These are phyloP conservation scores for Komagataea norvegica DNA, from an alignment of 1,139 yeast genomes.

Conservation along the genomic window DNA sequence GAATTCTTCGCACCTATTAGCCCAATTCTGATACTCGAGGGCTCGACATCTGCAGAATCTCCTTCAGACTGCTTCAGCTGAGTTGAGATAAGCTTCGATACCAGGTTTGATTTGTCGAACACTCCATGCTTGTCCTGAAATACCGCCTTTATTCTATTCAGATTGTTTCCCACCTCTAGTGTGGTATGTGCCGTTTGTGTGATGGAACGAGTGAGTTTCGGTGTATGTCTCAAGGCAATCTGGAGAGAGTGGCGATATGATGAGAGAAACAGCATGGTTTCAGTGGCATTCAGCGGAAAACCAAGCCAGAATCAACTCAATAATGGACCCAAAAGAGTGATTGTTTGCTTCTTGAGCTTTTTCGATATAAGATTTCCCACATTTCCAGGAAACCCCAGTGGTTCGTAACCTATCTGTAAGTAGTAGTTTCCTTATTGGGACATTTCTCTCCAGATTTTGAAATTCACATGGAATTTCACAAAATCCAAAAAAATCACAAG, in stretches of 20 bases:
- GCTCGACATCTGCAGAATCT: conserved; percentile 5
- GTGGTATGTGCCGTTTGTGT: neutral
- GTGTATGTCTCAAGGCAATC: too few species aligned
- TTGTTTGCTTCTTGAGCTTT: too few species aligned
- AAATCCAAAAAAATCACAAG: neutral
- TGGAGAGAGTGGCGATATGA: too few species aligned
- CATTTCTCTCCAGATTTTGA: neutral
- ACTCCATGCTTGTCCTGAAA: conserved; percentile 21
- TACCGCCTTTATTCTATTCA: neutral
- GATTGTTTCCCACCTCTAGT: neutral
- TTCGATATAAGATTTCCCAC: too few species aligned
- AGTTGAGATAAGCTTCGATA: conserved; percentile 7
- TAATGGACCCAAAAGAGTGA: too few species aligned
- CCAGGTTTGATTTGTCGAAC: conserved; percentile 17
- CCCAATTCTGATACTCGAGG: conserved; percentile 20
- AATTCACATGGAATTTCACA: conserved; percentile 1
- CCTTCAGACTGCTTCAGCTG: neutral
- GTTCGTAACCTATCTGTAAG: neutral
- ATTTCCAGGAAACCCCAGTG: neutral
- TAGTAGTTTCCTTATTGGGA: neutral
- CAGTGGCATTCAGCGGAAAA: too few species aligned
- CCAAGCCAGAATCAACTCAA: too few species aligned
- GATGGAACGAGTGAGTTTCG: neutral
- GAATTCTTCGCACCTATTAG: conserved; percentile 19
- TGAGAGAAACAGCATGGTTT: too few species aligned